Evolutionary conservation across 2,329 filamentous ascomycete species (phyloP).

Genomic region (Beauveria caledonica): DNA sequence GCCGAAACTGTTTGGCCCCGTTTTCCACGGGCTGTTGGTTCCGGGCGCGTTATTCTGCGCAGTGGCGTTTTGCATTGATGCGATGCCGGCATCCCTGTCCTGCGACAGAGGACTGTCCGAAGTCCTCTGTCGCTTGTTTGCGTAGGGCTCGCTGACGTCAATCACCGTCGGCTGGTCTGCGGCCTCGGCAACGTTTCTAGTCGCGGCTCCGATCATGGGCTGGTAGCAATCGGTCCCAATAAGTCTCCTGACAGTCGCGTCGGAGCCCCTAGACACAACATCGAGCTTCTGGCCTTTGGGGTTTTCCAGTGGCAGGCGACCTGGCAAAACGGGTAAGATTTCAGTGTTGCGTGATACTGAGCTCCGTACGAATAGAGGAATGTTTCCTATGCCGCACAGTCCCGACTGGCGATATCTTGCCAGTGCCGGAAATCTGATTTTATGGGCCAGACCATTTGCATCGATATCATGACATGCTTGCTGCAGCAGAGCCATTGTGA

Average conservation of each 20-base stretch:
- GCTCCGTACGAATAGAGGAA: constrained; percentile 41
- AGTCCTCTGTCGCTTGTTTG: constrained; percentile 26
- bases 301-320: constrained; percentile 33
- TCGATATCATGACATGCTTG: constrained; percentile 80
- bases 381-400: constrained; percentile 25
- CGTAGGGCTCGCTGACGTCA: constrained; percentile 2
- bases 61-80: neutral
- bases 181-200: constrained; percentile 21
- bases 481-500: constrained; percentile 77
- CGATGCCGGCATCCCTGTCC: neutral
- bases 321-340: constrained; percentile 34
- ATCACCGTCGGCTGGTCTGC: constrained; percentile 1
- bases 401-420: constrained; percentile 24
- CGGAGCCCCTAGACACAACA: neutral
- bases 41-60: neutral
- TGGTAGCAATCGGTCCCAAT: constrained; percentile 23
- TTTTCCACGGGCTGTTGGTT: constrained; percentile 24
- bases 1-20: neutral
- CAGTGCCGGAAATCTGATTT: constrained; percentile 29
- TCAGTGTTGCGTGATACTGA: constrained; percentile 33
- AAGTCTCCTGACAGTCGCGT: constrained; percentile 9
- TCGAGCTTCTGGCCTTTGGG: constrained; percentile 18
- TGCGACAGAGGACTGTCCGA: constrained; percentile 19
- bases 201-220: constrained; percentile 25
- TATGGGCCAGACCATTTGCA: constrained; percentile 31